Evolutionary conservation across 1,284 basidiomycete species (phyloP).

Genomic region (Apiotrichum domesticum): DNA sequence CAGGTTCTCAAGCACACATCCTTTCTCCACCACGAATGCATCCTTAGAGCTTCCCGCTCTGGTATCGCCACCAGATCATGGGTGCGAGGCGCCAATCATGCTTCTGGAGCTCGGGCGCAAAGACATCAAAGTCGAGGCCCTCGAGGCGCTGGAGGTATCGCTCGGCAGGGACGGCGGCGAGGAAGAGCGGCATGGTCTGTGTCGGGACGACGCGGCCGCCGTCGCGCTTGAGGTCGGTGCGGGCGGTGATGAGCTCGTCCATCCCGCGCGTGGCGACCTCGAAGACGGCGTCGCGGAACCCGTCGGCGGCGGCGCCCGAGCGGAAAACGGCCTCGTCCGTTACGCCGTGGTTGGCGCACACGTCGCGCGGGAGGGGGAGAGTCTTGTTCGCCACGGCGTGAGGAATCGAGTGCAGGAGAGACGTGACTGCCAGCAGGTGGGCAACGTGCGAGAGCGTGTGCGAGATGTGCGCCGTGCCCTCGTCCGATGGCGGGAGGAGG

Average conservation of each 20-base stretch:
- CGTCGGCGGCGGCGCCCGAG: slow-evolving; percentile 56
- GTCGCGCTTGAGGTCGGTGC: slow-evolving; percentile 64
- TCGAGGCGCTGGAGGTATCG: slow-evolving; percentile 69
- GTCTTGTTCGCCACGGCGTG: slow-evolving; percentile 62
- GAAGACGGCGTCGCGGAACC: slow-evolving; percentile 61
- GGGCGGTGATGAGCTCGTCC: slow-evolving; percentile 80
- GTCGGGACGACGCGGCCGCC: slow-evolving; percentile 57
- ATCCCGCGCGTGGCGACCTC: slow-evolving; percentile 85
- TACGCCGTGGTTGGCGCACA: slow-evolving; percentile 71
- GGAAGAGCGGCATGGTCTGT: slow-evolving; percentile 68
- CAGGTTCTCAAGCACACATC: too few species aligned
- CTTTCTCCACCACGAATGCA: too few species aligned
- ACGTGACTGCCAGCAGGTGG: slow-evolving; percentile 48
- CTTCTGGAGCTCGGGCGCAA: slow-evolving; percentile 61
- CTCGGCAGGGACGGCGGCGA: slow-evolving; percentile 69
- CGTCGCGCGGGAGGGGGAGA: slow-evolving; percentile 76
- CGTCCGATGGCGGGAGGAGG: slow-evolving; percentile 52
- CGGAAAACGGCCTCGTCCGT: slow-evolving; percentile 82
- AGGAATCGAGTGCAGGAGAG: slow-evolving; percentile 67
- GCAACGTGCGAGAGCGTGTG: slow-evolving; percentile 61
- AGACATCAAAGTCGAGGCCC: slow-evolving; percentile 73
- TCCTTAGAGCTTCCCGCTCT: slow-evolving; percentile 43
- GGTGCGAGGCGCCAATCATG: slow-evolving; percentile 82
- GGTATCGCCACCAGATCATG: slow-evolving; percentile 67
- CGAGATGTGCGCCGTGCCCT: slow-evolving; percentile 58